Conservation (phyloP, 768 basidiomycete species). For the Mycena chlorophos region DNA sequence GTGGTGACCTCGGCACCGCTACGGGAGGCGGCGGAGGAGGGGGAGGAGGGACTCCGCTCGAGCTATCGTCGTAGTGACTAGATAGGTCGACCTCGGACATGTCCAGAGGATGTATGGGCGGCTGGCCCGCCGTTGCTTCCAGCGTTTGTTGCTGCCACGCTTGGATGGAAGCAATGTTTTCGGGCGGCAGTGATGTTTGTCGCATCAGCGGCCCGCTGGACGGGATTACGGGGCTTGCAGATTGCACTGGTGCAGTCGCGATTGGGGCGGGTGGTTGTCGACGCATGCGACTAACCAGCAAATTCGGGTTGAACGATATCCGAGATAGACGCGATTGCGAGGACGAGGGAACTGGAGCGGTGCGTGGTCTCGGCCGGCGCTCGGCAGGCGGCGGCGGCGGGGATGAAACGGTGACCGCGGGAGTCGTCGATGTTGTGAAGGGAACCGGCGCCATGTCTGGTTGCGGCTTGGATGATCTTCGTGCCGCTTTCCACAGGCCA, state of each 20-base stretch:
- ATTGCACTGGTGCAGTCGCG: constrained; percentile 1
- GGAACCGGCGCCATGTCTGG: constrained; percentile 23
- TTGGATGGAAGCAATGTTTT: constrained; percentile 27
- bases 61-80: constrained; percentile 34
- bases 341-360: constrained; percentile 6
- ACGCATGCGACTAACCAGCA: constrained; percentile 25
- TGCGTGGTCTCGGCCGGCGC: too few relatives aligned
- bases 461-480: constrained; percentile 4
- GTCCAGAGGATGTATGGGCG: constrained; percentile 25
- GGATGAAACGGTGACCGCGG: background rate
- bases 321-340: constrained; percentile 11
- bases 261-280: constrained; percentile 12
- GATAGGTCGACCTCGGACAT: constrained; percentile 33
- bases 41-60: constrained; percentile 21
- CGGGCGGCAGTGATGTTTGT: constrained; percentile 9
- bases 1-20: constrained; percentile 22
- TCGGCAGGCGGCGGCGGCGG: too few relatives aligned
- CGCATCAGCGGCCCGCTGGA: constrained; percentile 18
- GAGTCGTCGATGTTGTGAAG: constrained; percentile 8
- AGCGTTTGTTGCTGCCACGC: constrained; percentile 33
- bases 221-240: constrained; percentile 20
- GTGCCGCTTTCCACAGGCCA: constrained; percentile 3
- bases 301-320: constrained; percentile 33
- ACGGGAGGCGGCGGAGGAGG: constrained; percentile 25
- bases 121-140: constrained; percentile 25